Conservation (phyloP, 495 filamentous ascomycete genomes). For the Daldinia grandis region DNA sequence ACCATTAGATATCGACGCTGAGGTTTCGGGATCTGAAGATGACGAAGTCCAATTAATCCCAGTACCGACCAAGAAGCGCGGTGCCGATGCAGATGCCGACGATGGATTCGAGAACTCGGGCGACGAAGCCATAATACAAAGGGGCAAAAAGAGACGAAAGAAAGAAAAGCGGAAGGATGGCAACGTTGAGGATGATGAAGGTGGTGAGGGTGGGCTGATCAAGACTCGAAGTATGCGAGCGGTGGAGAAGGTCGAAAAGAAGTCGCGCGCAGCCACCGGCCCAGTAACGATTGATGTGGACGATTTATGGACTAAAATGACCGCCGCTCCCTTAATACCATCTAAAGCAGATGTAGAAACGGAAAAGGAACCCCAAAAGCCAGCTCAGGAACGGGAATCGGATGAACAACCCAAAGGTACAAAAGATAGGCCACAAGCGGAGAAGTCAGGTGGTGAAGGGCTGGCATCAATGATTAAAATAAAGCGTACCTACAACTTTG, state of each 20-base stretch:
- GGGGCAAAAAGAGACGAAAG: constrained; percentile 65
- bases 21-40: constrained; percentile 52
- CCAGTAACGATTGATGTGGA: constrained; percentile 90
- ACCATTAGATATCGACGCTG: constrained; percentile 57
- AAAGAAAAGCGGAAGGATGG: constrained; percentile 60
- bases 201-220: constrained; percentile 80
- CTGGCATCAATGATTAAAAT: constrained; percentile 74
- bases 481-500: constrained; percentile 88
- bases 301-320: constrained; percentile 85
- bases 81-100: constrained; percentile 52
- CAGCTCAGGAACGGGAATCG: constrained; percentile 9
- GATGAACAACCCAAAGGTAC: constrained; percentile 14
- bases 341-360: constrained; percentile 27
- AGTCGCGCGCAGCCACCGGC: constrained; percentile 66
- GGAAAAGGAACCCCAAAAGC: constrained; percentile 37
- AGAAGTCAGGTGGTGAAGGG: constrained; percentile 34
- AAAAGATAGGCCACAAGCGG: constrained; percentile 29
- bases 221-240: constrained; percentile 79
- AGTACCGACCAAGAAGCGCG: constrained; percentile 50
- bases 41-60: constrained; percentile 41
- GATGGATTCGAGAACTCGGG: constrained; percentile 71
- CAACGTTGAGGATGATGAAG: constrained; percentile 61
- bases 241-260: constrained; percentile 68
- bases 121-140: constrained; percentile 78
- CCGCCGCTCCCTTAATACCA: constrained; percentile 48